Conservation (phyloP, 1,139 yeast genomes). For the Taphrina communis region DNA sequence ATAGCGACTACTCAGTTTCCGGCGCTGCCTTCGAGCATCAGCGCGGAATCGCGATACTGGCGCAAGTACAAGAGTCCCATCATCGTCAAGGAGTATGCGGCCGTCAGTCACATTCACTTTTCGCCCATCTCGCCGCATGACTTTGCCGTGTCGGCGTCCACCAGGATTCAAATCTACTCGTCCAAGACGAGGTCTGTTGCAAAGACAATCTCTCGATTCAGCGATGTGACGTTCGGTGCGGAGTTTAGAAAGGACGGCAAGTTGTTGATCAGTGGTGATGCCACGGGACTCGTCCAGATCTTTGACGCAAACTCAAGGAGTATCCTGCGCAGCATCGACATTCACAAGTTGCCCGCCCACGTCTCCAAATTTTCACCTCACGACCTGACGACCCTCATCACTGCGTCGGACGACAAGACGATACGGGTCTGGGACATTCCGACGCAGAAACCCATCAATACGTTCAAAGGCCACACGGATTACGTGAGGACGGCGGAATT, state of each 20-base stretch:
- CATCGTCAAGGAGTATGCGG: constrained; percentile 89
- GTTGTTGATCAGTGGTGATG: constrained; percentile 84
- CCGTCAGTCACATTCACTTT: constrained; percentile 85
- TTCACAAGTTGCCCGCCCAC: constrained; percentile 86
- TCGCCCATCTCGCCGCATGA: constrained; percentile 87
- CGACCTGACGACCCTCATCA: constrained; percentile 70
- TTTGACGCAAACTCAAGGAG: constrained; percentile 85
- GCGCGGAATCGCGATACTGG: constrained; percentile 90
- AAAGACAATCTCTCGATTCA: constrained; percentile 87
- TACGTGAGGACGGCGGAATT: constrained; percentile 84
- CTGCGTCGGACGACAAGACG: constrained; percentile 90
- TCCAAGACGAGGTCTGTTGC: constrained; percentile 89
- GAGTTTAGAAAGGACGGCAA: constrained; percentile 84
- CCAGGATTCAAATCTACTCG: constrained; percentile 88
- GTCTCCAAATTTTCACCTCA: constrained; percentile 91
- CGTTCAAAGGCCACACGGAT: constrained; percentile 80
- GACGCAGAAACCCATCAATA: constrained; percentile 71
- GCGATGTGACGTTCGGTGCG: constrained; percentile 86
- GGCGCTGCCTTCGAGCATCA: constrained; percentile 22
- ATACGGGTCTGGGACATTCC: constrained; percentile 85
- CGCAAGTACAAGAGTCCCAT: constrained; percentile 82
- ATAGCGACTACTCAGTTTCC: constrained; percentile 26
- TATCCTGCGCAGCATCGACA: constrained; percentile 75
- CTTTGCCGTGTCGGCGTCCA: constrained; percentile 90
- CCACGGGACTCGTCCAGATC: constrained; percentile 79